Evolutionary conservation across 73 alveolate species (phyloP).

Genomic region (Symbiodinium natans): DNA sequence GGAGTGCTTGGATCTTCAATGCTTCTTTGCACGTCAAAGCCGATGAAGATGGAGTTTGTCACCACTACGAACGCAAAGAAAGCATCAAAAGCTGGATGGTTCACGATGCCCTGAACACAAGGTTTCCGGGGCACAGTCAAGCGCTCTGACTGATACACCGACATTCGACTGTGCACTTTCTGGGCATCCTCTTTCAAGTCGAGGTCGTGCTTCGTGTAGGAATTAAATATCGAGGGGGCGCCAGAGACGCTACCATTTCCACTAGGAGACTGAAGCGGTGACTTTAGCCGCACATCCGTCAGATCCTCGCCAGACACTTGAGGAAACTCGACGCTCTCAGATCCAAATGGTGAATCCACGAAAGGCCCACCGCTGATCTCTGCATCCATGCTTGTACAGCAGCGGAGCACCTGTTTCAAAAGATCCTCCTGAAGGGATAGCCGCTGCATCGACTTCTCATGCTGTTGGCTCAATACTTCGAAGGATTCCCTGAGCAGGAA

Average conservation of each 20-base stretch:
- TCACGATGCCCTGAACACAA: background rate
- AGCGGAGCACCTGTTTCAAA: background rate
- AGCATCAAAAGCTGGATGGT: conserved; percentile 39
- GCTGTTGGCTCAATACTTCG: background rate
- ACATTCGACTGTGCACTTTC: background rate
- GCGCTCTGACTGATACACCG: background rate
- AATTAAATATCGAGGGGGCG: conserved; percentile 22
- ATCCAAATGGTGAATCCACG: background rate
- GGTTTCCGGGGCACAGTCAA: background rate
- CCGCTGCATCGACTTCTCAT: background rate
- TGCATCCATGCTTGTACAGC: background rate
- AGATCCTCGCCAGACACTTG: background rate
- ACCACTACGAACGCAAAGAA: conserved; percentile 60
- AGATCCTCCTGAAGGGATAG: background rate
- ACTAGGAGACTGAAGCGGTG: background rate
- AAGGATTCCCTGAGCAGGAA: background rate
- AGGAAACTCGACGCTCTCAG: background rate
- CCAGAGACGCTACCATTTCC: background rate
- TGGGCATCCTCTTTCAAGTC: background rate
- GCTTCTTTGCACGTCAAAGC: background rate
- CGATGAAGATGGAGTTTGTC: conserved; percentile 25
- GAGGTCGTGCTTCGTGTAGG: conserved; percentile 55
- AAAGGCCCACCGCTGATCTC: background rate
- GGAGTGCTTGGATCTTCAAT: background rate
- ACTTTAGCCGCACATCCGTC: background rate